These are phyloP conservation scores for Conticribra weissflogii DNA, from an alignment of 108 stramenopile species.

Conservation along the genomic window DNA sequence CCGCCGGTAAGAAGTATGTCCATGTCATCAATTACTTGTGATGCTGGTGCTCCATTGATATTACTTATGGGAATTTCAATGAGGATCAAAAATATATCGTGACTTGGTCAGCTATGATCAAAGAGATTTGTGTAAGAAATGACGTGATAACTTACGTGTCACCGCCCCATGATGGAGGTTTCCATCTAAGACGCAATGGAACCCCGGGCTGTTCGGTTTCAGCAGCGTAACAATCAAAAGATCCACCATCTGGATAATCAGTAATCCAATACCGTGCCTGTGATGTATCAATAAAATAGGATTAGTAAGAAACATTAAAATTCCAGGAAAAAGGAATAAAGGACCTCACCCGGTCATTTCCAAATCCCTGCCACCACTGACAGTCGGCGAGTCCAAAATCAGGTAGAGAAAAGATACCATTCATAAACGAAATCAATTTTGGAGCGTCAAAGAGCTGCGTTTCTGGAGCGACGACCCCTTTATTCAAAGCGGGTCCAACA, in stretches of 20 bases:
- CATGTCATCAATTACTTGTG: conserved; percentile 32
- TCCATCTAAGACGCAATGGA: conserved; percentile 17
- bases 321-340: too few relatives aligned
- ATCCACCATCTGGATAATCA: conserved; percentile 32
- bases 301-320: too few relatives aligned
- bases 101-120: neutral
- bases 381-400: conserved; percentile 33
- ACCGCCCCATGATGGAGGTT: conserved; percentile 36
- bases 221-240: conserved; percentile 11
- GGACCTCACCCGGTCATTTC: neutral
- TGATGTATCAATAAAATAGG: too few relatives aligned
- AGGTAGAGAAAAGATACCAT: conserved; percentile 31
- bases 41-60: conserved; percentile 12
- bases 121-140: neutral
- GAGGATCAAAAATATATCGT: too few relatives aligned
- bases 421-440: conserved; percentile 20
- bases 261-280: neutral
- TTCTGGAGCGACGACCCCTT: conserved; percentile 57
- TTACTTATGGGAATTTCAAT: conserved; percentile 6
- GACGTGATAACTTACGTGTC: too few relatives aligned
- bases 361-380: conserved; percentile 32
- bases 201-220: neutral
- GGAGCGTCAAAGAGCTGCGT: conserved; percentile 44
- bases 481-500: conserved; percentile 37
- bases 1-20: conserved; percentile 52